Evolutionary conservation across 176 grass and related monocot genomes (phyloP), one percentile per base, ranked within the genome.

Genomic region (Eremochloa ophiuroides): DNA sequence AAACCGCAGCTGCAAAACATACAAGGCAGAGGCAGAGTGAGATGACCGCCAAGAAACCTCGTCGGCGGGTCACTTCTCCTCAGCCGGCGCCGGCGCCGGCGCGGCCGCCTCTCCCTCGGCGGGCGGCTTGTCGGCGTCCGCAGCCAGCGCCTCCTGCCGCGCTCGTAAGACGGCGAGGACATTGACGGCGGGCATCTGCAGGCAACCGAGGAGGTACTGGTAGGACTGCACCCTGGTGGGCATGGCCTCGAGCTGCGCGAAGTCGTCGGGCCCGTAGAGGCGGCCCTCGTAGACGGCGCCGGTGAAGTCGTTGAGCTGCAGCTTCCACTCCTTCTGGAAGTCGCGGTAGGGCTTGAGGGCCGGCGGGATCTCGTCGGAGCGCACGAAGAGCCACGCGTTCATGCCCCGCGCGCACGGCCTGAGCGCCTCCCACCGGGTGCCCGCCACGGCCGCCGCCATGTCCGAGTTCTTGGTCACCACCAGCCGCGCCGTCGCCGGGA

Each of bases 331-430:
- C 85, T 87, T 94, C 79, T 99, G 96, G 88, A 99, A 99, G 83
- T 84, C 85, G 66, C 93, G 91, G 87, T 93, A 98, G 12, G 96
- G 93, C 2, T 88, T 82, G 47, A 95, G 88, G 6, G 93, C 96
- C 10, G 88, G 87, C 44, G 93, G 96, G 73, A 98, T 93, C 90
- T 98, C 93, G 73, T 98, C 96, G 67, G 96, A 92, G 8, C 90
- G 95, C n/a, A 98, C 95, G 85, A 98, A 98, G 22, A 98, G 84
- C 92, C 95, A 98, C 3, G 95, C 92, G 47, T 98, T 98, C 95
- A 98, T 98, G 42, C 95, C 95, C 10, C 87, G 91, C 18, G 92
- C 89, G 80, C 88, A 94, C 13, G 92, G 95, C 7, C 84, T 77
- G 7, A 95, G 87, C 56, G 81, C 78, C 84, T 87, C 95, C 95